These are phyloP conservation scores for Alternaria sp. DNA, from an alignment of 2,329 filamentous ascomycete genomes.

Conservation along the genomic window DNA sequence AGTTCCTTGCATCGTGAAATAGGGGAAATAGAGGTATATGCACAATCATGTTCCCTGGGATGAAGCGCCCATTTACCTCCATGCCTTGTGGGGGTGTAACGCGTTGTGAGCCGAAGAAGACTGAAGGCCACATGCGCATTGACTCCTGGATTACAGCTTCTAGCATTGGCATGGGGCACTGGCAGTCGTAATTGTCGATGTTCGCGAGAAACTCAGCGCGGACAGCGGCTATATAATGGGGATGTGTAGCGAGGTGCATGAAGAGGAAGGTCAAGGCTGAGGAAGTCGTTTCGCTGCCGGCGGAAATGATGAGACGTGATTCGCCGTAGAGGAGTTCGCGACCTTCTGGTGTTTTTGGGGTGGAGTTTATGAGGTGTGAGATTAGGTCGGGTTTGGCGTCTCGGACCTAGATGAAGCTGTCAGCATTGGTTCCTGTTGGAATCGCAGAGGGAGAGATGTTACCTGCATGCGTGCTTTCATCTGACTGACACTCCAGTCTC, in stretches of 20 bases:
- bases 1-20: conserved; percentile 30
- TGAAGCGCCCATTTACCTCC: conserved; percentile 25
- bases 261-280: conserved; percentile 63
- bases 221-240: conserved; percentile 24
- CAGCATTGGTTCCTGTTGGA: not conserved
- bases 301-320: conserved; percentile 43
- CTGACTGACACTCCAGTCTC: conserved; percentile 33
- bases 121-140: conserved; percentile 39
- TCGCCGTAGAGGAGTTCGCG: conserved; percentile 36
- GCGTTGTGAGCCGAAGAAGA: conserved; percentile 38
- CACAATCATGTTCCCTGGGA: conserved; percentile 42
- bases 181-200: conserved; percentile 16
- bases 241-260: conserved; percentile 37
- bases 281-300: conserved; percentile 57
- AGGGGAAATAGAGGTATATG: conserved; percentile 29
- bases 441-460: not conserved
- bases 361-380: conserved; percentile 33
- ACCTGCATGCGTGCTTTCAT: conserved; percentile 35
- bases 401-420: conserved; percentile 16
- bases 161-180: conserved; percentile 24
- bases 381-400: conserved; percentile 33
- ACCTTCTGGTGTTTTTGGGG: conserved; percentile 21
- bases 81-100: conserved; percentile 42
- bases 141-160: conserved; percentile 38
- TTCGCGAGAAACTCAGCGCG: conserved; percentile 30